Evolutionary conservation across 192 early-diverging fungal species (phyloP), one percentile per base, ranked within the genome.

Genomic region (Spinellus fusiger): DNA sequence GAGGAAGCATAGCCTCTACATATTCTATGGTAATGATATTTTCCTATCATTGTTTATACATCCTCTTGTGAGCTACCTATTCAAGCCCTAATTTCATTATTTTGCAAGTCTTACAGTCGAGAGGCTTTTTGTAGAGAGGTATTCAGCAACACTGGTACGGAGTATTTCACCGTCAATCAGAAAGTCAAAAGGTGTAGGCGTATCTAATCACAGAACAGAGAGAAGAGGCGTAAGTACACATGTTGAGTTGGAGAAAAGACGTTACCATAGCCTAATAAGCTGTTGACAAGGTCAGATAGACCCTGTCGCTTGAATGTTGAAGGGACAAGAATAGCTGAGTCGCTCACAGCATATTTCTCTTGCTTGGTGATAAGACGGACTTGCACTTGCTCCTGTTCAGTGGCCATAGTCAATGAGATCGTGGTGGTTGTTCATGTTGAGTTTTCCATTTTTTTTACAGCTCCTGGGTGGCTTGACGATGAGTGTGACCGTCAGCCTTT

Each of bases 251-350:
- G 16, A 4, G 29, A 10, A 31, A 18, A 22, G 1, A 18, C 40
- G 23, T 27, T 69, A 78, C 71, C 68, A 5, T 46, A 44, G 50
- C 58, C 61, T 34, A 98, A 79, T 33, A 98, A 76, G 64, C 91
- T 92, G 80, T 98, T 98, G 22, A 98, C 84, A 59, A 98, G 87
- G 77, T 95, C 93, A 18, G 91, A 93, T 26, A 98, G 82, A 27
- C 91, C 93, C 74, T 92, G 91, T 9, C 94, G 88, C 65, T 84
- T 80, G 31, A 98, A 79, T 23, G 77, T 78, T 52, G 90, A 80
- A 34, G 96, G 96, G 4, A 97, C 86, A 50, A 96, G 80, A 27
- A 98, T 89, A 55, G 92, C 78, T 4, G 91, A 77, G 58, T 94
- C 88, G 8, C 87, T 84, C n/a, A 96, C 82, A 29, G 82, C 80